These are phyloP conservation scores for Paecilomyces variotii DNA, from an alignment of 2,329 filamentous ascomycete genomes.

Conservation along the genomic window DNA sequence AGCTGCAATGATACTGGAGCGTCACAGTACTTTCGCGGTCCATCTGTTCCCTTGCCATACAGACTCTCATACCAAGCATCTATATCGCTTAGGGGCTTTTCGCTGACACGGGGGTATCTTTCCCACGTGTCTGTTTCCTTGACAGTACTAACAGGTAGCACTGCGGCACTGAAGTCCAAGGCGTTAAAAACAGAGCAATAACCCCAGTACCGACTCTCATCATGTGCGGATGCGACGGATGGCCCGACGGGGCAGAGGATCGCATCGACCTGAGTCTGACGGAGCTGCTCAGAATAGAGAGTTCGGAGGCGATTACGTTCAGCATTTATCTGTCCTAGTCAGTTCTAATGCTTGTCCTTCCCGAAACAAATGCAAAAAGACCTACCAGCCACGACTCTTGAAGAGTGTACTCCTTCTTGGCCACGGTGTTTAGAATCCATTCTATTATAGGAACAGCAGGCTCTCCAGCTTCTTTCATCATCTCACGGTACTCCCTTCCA, in stretches of 20 bases:
- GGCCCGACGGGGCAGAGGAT: slow-evolving; percentile 7
- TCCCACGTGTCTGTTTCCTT: neutral
- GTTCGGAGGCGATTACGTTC: neutral
- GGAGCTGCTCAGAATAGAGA: neutral
- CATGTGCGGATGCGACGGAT: slow-evolving; percentile 4
- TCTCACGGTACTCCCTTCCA: neutral
- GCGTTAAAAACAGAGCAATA: neutral
- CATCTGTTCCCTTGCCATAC: neutral
- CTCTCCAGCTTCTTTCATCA: neutral
- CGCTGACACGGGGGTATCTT: neutral
- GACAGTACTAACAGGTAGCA: neutral
- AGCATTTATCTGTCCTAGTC: neutral
- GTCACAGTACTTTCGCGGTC: neutral
- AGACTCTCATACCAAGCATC: neutral
- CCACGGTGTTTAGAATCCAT: neutral
- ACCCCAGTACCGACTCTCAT: neutral
- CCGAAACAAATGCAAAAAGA: neutral
- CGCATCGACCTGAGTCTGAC: neutral
- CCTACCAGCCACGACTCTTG: neutral
- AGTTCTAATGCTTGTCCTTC: neutral
- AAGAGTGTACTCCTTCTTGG: neutral
- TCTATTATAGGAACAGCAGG: neutral
- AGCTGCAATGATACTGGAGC: neutral
- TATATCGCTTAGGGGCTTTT: neutral
- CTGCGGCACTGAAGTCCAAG: neutral